These are phyloP conservation scores for Platismatia glauca DNA, from an alignment of 495 filamentous ascomycete genomes.

Conservation along the genomic window DNA sequence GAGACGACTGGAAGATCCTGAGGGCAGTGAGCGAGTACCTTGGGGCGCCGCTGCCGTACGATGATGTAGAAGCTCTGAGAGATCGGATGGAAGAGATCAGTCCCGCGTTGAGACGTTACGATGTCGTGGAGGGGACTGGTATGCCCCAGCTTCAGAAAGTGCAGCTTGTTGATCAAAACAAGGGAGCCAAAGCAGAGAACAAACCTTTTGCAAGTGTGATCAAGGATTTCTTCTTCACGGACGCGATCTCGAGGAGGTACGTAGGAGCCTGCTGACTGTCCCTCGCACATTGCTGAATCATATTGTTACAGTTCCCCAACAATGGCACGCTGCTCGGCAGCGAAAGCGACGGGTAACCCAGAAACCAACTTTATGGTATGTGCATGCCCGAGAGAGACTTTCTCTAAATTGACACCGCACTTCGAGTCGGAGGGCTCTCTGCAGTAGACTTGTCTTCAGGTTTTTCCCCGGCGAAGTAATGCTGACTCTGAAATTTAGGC, in stretches of 20 bases:
- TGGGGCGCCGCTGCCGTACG: conserved; percentile 79
- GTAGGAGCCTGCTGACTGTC: conserved; percentile 14
- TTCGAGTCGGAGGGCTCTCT: neutral
- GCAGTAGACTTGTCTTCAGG: neutral
- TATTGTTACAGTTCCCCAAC: conserved; percentile 64
- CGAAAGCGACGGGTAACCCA: conserved; percentile 60
- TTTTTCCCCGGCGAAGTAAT: neutral
- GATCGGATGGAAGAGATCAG: conserved; percentile 94
- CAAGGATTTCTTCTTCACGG: conserved; percentile 95
- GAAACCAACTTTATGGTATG: conserved; percentile 73
- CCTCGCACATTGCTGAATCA: conserved; percentile 26
- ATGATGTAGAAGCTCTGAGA: conserved; percentile 75
- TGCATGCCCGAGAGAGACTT: conserved; percentile 23
- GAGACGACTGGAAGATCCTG: conserved; percentile 98
- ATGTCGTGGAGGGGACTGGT: conserved; percentile 72
- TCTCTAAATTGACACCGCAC: neutral
- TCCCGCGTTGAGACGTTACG: conserved; percentile 79
- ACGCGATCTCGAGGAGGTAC: conserved; percentile 86
- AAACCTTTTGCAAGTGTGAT: conserved; percentile 71
- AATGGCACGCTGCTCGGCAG: conserved; percentile 90
- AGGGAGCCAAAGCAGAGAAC: conserved; percentile 56
- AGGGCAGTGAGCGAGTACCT: conserved; percentile 86
- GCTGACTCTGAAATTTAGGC: conserved; percentile 44
- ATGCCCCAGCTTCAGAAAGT: conserved; percentile 70
- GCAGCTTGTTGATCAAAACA: conserved; percentile 92